Evolutionary conservation across 148 eudicot genomes (phyloP), one percentile per base, ranked within the genome.

Genomic region (Rheum nobile): DNA sequence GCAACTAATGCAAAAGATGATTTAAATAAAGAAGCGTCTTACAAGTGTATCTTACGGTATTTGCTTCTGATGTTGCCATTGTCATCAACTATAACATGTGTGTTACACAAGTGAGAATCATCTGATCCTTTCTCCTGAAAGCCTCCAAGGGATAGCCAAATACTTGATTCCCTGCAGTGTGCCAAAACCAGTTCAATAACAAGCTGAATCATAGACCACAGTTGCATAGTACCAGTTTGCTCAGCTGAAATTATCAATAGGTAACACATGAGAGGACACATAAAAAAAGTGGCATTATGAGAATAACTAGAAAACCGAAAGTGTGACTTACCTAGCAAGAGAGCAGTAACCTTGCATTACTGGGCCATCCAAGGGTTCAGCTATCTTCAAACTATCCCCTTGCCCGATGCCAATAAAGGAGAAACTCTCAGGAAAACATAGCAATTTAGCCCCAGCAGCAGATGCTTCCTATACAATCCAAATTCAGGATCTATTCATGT

Each of bases 111-210:
- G 82, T 89, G 98, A 59, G 85, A 77, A 82, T 89, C 91, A 71
- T 93, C 97, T 14, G 89, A 89, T 43, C 90, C 97, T 75, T 85
- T 89, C 73, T 91, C 98, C 72, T 91, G 98, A 80, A 91, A 93
- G 37, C 98, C 98, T 76, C 98, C 98, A 71, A 93, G 92, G 38
- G 98, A 93, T 76, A 93, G 41, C 98, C 98, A 93, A 71, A 93
- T 93, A 52, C 76, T 83, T 19, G 97, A 89, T n/a, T 93, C 93
- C 82, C 97, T 92, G 89, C 79, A 19, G 12, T 17, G 72, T 7
- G 11, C 24, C 10, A 39, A 65, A 71, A 71, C 12, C 28, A 69
- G 44, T 5, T 69, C 14, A 41, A 38, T 35, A 69, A 37, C 44
- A 69, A 39, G 47, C 47, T 41, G 14, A 37, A 39, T 21, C 70